These are phyloP conservation scores for Hysterangium stoloniferum DNA, from an alignment of 768 basidiomycete species.

Conservation along the genomic window DNA sequence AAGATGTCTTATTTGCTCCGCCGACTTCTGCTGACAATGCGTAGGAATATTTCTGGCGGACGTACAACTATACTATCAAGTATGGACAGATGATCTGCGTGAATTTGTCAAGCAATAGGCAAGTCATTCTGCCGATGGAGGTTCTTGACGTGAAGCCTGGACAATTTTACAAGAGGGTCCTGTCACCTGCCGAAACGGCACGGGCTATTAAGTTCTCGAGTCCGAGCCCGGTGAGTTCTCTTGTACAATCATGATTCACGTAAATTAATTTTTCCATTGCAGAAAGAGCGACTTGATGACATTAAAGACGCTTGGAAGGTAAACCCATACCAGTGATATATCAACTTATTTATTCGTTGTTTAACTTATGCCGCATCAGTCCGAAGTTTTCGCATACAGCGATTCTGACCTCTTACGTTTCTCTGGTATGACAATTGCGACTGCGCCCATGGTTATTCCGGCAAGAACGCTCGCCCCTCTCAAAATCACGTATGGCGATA, in stretches of 20 bases:
- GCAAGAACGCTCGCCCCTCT: not conserved
- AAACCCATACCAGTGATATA: too few species aligned
- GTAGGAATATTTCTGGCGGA: not conserved
- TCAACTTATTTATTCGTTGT: not conserved
- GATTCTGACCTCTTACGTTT: slow-evolving; percentile 2
- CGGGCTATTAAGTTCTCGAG: not conserved
- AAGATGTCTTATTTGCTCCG: not conserved
- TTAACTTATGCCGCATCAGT: not conserved
- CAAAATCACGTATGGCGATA: not conserved
- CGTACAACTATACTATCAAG: not conserved
- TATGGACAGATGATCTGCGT: not conserved
- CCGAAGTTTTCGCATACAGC: not conserved
- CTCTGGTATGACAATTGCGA: not conserved
- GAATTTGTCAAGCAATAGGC: not conserved
- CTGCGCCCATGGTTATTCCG: not conserved
- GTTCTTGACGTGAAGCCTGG: not conserved
- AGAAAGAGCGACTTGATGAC: not conserved
- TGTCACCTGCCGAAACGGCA: not conserved
- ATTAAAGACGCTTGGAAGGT: not conserved
- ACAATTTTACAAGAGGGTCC: slow-evolving; percentile 2
- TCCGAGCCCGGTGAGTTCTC: not conserved
- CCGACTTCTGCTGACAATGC: not conserved
- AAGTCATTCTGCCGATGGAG: not conserved
- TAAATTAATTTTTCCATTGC: not conserved
- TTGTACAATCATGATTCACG: not conserved